Evolutionary conservation across 75 land plant species (phyloP).

Genomic region (Gnetum montanum): DNA sequence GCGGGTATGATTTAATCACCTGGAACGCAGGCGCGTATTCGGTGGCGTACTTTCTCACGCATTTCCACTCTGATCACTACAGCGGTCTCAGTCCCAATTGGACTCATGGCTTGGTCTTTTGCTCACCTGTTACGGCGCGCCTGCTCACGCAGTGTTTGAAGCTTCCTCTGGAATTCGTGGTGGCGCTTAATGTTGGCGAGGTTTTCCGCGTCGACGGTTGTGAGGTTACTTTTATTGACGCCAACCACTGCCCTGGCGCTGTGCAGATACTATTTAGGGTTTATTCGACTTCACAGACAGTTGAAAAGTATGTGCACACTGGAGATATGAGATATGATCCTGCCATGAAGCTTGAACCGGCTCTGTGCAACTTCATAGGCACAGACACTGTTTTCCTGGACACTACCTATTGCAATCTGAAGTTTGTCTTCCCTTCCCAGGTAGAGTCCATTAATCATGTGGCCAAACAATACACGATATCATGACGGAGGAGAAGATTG

Average conservation of each 20-base stretch:
- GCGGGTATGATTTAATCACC: too few species aligned
- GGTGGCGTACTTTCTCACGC: conserved; percentile 79
- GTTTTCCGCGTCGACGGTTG: conserved; percentile 49
- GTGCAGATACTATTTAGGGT: conserved; percentile 52
- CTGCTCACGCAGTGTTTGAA: conserved; percentile 42
- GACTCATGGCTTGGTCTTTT: conserved; percentile 78
- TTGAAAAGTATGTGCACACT: conserved; percentile 72
- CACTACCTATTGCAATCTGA: conserved; percentile 93
- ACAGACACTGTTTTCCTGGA: conserved; percentile 79
- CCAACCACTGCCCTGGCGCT: conserved; percentile 97
- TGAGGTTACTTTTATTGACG: conserved; percentile 61
- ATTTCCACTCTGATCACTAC: conserved; percentile 95
- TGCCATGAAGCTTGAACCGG: conserved; percentile 49
- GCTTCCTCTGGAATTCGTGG: conserved; percentile 30
- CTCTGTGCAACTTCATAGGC: conserved; percentile 48
- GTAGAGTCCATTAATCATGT: conserved; percentile 64
- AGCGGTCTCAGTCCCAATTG: conserved; percentile 57
- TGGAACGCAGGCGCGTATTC: conserved; percentile 60
- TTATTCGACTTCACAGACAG: conserved; percentile 7
- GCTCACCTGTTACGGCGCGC: conserved; percentile 63
- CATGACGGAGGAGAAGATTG: conserved; percentile 24
- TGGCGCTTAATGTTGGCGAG: conserved; percentile 26
- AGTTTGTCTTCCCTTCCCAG: conserved; percentile 71
- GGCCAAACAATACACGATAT: conserved; percentile 34
- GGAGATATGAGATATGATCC: conserved; percentile 77